Evolutionary conservation across 768 basidiomycete genomes (phyloP), one percentile per base, ranked within the genome.

Genomic region (Pulveroboletus ravenelii): DNA sequence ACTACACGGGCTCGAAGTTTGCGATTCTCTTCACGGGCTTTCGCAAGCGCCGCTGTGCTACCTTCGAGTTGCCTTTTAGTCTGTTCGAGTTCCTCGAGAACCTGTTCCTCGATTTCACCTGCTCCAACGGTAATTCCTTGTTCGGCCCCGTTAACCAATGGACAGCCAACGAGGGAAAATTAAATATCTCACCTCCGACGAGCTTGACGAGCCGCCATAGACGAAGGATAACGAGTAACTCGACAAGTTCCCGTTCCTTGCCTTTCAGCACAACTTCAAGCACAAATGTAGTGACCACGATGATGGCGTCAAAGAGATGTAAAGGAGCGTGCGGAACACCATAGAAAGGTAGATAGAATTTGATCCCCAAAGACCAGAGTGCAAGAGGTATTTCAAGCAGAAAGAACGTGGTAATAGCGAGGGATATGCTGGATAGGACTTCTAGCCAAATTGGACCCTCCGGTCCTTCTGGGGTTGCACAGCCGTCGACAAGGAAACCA

Each of bases 141-240:
- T 45, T 46, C 34, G 44, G 20, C 50, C n/a, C n/a, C 35, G 47
- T 54, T 30, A 55, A 32, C 34, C 1, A 29, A 39, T 7, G 40
- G 36, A 31, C 6, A 20, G 10, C 10, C 29, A 23, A 30, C 14
- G 15, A 45, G 18, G n/a, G 36, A 6, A 44, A 32, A 30, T 30
- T 23, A 13, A 23, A 23, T 6, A 45, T 67, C 60, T 41, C 50
- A 78, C 78, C 79, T 66, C 78, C 78, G 10, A 89, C 82, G 12
- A 92, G 72, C 62, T 90, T 89, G 23, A 91, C 78, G 30, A 92
- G 71, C 23, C 89, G 76, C 89, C 90, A 90, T 13, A 92, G 65
- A 66, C 89, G 89, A 27, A 92, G 70, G 17, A 86, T 70, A 37
- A 92, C 75, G 31, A 92, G 77, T 23, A 92, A 68, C 6, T 76